These are phyloP conservation scores for Daldinia childiae DNA, from an alignment of 495 filamentous ascomycete genomes.

Conservation along the genomic window DNA sequence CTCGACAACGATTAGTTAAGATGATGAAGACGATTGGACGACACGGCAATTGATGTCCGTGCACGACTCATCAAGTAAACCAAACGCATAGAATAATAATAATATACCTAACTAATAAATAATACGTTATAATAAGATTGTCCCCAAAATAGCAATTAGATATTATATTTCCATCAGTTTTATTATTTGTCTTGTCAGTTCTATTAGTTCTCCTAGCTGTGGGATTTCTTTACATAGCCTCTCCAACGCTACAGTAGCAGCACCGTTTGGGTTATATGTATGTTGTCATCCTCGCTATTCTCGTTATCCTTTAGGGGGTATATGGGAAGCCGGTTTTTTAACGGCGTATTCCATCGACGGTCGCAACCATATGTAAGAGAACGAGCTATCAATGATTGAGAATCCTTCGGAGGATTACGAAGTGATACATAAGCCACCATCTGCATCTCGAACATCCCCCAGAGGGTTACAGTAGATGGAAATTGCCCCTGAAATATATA, in stretches of 20 bases:
- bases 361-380: no score
- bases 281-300: slow-evolving; percentile 5
- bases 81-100: neutral
- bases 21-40: slow-evolving; percentile 9
- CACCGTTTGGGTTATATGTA: neutral
- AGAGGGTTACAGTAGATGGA: neutral
- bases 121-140: neutral
- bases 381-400: neutral
- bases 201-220: neutral
- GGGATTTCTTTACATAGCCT: neutral
- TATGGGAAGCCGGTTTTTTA: neutral
- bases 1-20: neutral
- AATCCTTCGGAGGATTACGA: slow-evolving; percentile 7
- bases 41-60: slow-evolving; percentile 17
- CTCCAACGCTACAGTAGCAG: neutral
- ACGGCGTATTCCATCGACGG: neutral
- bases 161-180: no score
- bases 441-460: neutral
- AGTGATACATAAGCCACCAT: neutral
- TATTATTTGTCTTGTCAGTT: neutral
- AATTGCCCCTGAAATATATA: slow-evolving; percentile 11
- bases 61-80: neutral
- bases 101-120: no score
- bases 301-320: neutral
- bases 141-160: slow-evolving; percentile 19